These are phyloP conservation scores for Lentithecium fluviatile DNA, from an alignment of 495 filamentous ascomycete genomes.

Conservation along the genomic window DNA sequence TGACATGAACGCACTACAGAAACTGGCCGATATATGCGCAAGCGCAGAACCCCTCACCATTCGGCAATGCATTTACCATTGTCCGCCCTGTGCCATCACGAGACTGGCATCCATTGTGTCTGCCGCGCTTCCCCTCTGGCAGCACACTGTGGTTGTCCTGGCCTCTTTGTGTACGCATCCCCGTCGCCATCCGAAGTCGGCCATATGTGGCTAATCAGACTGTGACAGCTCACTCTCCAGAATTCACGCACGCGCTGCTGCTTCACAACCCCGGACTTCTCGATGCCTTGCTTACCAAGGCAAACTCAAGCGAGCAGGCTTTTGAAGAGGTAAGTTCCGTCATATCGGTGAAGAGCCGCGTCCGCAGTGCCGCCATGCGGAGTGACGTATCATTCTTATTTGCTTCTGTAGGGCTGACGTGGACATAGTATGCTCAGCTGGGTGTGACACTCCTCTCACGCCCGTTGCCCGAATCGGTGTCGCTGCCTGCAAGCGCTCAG, in stretches of 20 bases:
- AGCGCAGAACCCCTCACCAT: slow-evolving; percentile 16
- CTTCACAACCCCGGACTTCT: slow-evolving; percentile 33
- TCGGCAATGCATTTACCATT: slow-evolving; percentile 23
- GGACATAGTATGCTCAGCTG: slow-evolving; percentile 18
- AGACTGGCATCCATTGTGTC: slow-evolving; percentile 33
- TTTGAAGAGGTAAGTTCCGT: slow-evolving; percentile 31
- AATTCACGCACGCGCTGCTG: slow-evolving; percentile 35
- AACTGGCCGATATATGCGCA: slow-evolving; percentile 33
- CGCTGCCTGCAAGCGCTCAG: slow-evolving; percentile 36
- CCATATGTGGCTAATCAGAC: slow-evolving; percentile 24
- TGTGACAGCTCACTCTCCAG: slow-evolving; percentile 27
- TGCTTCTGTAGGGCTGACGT: slow-evolving; percentile 14
- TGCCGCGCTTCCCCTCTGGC: slow-evolving; percentile 37
- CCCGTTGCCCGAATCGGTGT: slow-evolving; percentile 32
- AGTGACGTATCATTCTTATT: background rate
- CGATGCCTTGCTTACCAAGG: slow-evolving; percentile 34
- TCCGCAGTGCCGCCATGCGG: background rate
- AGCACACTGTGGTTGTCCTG: slow-evolving; percentile 38
- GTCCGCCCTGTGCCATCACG: slow-evolving; percentile 33
- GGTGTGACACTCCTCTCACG: slow-evolving; percentile 33
- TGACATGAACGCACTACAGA: slow-evolving; percentile 32
- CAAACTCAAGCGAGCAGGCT: slow-evolving; percentile 11
- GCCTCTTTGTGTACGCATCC: slow-evolving; percentile 35
- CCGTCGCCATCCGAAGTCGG: slow-evolving; percentile 6
- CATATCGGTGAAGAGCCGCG: background rate